Evolutionary conservation across 495 filamentous ascomycete genomes (phyloP).

Genomic region (Oidiodendron maius): DNA sequence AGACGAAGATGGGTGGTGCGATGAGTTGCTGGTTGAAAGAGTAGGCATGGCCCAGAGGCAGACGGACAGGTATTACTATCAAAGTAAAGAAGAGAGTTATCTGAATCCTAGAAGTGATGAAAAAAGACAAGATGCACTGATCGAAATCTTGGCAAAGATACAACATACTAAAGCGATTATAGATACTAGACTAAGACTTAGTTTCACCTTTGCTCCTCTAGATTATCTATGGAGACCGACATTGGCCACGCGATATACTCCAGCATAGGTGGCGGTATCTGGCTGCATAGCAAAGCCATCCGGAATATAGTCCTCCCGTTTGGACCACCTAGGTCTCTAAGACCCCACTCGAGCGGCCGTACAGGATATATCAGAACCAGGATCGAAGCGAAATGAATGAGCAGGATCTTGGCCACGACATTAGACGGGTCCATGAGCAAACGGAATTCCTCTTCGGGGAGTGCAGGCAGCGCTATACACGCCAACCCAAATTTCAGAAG

Average conservation of each 20-base stretch:
- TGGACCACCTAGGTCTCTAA: not conserved
- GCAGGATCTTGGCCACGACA: not conserved
- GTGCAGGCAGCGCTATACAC: not conserved
- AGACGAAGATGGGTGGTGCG: too few species aligned
- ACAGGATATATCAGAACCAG: not conserved
- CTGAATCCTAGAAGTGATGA: too few species aligned
- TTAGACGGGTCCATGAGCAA: not conserved
- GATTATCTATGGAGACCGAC: too few species aligned
- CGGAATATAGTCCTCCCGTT: not conserved
- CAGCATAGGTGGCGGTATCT: not conserved
- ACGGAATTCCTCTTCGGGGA: not conserved
- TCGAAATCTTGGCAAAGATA: too few species aligned
- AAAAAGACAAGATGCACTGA: too few species aligned
- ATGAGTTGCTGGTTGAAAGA: too few species aligned
- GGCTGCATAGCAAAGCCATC: not conserved
- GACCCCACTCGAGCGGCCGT: not conserved
- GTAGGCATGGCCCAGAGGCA: too few species aligned
- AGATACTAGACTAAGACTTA: too few species aligned
- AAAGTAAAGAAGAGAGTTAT: too few species aligned
- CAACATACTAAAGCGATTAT: too few species aligned
- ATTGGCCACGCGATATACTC: constrained; percentile 4
- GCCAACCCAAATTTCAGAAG: not conserved
- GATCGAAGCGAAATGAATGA: not conserved
- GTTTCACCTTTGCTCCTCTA: too few species aligned
- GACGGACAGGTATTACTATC: too few species aligned